Evolutionary conservation across 2,329 filamentous ascomycete species (phyloP), one percentile per base, ranked within the genome.

Genomic region (Cladosporium phlei): DNA sequence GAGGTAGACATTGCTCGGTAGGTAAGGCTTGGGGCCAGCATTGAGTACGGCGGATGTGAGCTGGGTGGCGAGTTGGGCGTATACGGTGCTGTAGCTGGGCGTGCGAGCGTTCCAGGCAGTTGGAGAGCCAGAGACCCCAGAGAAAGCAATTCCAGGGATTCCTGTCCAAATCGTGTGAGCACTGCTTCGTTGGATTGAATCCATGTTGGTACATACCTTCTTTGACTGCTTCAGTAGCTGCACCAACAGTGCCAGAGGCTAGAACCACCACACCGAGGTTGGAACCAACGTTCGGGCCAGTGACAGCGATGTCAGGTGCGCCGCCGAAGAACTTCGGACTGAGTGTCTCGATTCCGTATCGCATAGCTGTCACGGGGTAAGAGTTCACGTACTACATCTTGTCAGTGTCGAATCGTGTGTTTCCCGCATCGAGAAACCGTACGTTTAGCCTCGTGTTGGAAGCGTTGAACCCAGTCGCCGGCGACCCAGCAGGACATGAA

Each of bases 61-160:
- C 20, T 74, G 77, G 10, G 75, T 67, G 1, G 82, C 76, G 4
- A 86, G 71, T 42, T 82, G 72, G 3, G 79, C 80, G 55, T 87
- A 87, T n/a, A 86, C 63, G 10, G 66, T 62, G 63, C 76, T 78
- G 52, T 78, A 74, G 8, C 65, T 50, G 1, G 80, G 78, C 0
- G 60, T 62, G 1, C 70, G 65, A 2, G 61, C 63, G 55, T 82
- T 71, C 72, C 75, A 86, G 0, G 76, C 70, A 1, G 75, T 74
- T 21, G 66, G 71, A 11, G 70, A 69, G 5, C 69, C 68, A 0
- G 73, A 73, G 2, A 65, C 62, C 5, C 82, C 83, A 0, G 77
- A 81, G 66, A 87, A 86, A 12, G 82, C 83, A 47, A 88, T 75
- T n/a, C 77, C 77, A 0, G 83, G 83, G 47, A 86, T 76, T 1